Conservation (phyloP, 2,329 filamentous ascomycete species). For the Madurella fahalii region DNA sequence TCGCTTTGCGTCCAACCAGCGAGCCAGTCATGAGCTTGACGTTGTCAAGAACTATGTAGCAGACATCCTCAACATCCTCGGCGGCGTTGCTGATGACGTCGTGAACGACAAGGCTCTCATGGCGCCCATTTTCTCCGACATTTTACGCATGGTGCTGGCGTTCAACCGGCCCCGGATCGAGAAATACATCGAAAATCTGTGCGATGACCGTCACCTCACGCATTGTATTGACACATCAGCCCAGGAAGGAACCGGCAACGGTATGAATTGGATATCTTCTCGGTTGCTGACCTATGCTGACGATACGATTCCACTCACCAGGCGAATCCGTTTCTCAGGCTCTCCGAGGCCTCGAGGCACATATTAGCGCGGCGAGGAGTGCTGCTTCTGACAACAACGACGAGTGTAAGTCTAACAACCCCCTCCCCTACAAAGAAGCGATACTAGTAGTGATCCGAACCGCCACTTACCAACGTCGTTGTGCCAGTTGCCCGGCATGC, state of each 20-base stretch:
- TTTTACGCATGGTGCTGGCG: constrained; percentile 17
- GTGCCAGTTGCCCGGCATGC: constrained; percentile 5
- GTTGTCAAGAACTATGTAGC: constrained; percentile 15
- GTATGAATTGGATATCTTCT: constrained; percentile 4
- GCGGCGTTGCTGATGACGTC: background rate
- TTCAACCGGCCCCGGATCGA: constrained; percentile 21
- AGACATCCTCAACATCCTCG: constrained; percentile 19
- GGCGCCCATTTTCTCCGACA: background rate
- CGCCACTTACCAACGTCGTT: background rate
- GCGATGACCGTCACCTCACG: background rate
- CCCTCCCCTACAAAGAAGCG: background rate
- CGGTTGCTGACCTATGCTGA: background rate
- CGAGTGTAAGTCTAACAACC: constrained; percentile 3
- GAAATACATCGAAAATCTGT: constrained; percentile 11
- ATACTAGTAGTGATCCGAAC: background rate
- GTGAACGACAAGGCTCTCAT: background rate
- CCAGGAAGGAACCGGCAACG: background rate
- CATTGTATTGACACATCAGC: constrained; percentile 9
- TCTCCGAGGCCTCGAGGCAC: constrained; percentile 1
- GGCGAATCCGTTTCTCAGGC: background rate
- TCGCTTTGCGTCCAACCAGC: constrained; percentile 29
- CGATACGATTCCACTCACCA: background rate
- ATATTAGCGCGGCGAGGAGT: background rate
- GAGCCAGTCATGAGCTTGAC: constrained; percentile 11
- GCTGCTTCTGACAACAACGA: background rate